Evolutionary conservation across 768 basidiomycete genomes (phyloP).

Genomic region (Boletales sp.): DNA sequence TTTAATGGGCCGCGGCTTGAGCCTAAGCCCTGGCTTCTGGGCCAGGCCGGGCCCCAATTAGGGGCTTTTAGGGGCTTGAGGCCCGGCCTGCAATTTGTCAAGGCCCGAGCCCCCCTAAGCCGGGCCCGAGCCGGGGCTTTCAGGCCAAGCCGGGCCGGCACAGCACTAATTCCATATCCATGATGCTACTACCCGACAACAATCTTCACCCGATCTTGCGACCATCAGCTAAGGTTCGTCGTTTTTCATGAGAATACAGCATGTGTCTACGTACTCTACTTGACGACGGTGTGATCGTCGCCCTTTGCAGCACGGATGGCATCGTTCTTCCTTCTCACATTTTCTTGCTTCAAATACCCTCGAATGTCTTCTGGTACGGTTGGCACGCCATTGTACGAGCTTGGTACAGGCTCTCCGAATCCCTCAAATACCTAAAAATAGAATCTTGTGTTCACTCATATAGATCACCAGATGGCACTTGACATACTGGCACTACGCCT

Average conservation of each 20-base stretch:
- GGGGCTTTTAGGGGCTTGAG: neutral
- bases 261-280: neutral
- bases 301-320: constrained; percentile 18
- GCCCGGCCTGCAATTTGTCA: neutral
- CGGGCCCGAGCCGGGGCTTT: neutral
- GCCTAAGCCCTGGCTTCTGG: neutral
- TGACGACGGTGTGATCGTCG: constrained; percentile 33
- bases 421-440: constrained; percentile 20
- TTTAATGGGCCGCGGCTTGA: constrained; percentile 25
- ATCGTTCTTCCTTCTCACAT: constrained; percentile 21
- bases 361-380: constrained; percentile 17
- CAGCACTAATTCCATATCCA: neutral
- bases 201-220: too few relatives aligned
- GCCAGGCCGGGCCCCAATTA: neutral
- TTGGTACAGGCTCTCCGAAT: constrained; percentile 22
- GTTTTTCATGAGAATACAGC: too few relatives aligned
- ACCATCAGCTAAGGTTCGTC: too few relatives aligned
- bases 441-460: neutral
- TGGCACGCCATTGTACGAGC: constrained; percentile 15
- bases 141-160: neutral
- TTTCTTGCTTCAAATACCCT: constrained; percentile 19
- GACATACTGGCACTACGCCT: constrained; percentile 21
- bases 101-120: neutral
- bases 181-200: too few relatives aligned
- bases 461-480: neutral